phyloP scores from a whole-genome alignment of 2,329 filamentous ascomycete genomes.

The Aspergillus quadrilineatus region DNA sequence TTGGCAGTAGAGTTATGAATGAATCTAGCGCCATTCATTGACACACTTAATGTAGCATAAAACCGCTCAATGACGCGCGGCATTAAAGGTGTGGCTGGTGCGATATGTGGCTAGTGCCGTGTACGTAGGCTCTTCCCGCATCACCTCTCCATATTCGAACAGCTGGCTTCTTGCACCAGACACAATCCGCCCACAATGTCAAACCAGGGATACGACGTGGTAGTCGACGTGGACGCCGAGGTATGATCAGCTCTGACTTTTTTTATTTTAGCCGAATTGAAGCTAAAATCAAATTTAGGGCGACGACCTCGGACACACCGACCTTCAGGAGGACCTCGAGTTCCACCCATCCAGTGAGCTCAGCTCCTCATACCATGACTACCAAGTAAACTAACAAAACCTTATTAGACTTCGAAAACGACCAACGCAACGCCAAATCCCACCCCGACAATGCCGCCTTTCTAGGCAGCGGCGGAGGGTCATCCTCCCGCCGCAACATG shows the following conservation, averaged over 20 bases:
- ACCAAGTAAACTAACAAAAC: neutral
- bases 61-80: neutral
- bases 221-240: slow-evolving; percentile 96
- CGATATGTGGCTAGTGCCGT: slow-evolving; percentile 24
- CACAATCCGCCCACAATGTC: slow-evolving; percentile 57
- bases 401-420: slow-evolving; percentile 65
- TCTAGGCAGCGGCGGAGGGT: slow-evolving; percentile 35
- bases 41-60: neutral
- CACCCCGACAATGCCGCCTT: slow-evolving; percentile 53
- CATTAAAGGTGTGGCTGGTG: slow-evolving; percentile 28
- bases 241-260: slow-evolving; percentile 48
- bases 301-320: slow-evolving; percentile 95
- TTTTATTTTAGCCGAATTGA: neutral
- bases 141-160: slow-evolving; percentile 15
- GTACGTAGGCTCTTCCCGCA: slow-evolving; percentile 36
- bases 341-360: slow-evolving; percentile 82
- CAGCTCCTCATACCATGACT: neutral
- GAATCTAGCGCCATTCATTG: no score
- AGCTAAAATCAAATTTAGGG: slow-evolving; percentile 58
- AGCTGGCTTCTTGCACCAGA: slow-evolving; percentile 15
- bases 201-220: slow-evolving; percentile 90
- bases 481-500: slow-evolving; percentile 42
- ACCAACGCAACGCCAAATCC: slow-evolving; percentile 51
- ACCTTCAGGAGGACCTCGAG: slow-evolving; percentile 97
- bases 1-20: no score